Percentiles rank a stretch among this genome's conserved stretches.
Evolutionary conservation across 208 protist genomes (phyloP).

Genomic region (Trichomonas vaginalis): DNA sequence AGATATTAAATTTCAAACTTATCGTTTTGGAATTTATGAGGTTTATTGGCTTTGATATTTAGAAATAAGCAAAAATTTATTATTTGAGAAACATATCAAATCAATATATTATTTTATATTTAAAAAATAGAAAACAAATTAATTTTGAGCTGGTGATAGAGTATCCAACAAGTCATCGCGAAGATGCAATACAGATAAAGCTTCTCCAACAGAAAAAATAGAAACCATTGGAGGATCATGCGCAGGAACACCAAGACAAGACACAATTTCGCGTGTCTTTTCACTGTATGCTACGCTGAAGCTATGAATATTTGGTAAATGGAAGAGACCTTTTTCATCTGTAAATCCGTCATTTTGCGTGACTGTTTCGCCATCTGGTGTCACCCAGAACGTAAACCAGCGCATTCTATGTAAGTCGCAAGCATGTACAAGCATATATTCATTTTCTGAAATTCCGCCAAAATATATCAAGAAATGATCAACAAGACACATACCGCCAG

Average conservation of each 20-base stretch:
- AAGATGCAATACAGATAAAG: not conserved
- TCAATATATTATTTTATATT: too few relatives aligned
- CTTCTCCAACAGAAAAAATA: not conserved
- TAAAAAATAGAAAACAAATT: not conserved
- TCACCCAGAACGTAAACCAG: not conserved
- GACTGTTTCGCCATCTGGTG: not conserved
- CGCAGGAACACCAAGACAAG: not conserved
- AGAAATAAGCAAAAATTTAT: too few relatives aligned
- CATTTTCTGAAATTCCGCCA: not conserved
- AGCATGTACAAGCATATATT: not conserved
- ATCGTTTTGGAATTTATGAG: too few relatives aligned
- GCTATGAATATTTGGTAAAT: not conserved
- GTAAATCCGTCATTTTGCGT: not conserved
- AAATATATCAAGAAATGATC: not conserved
- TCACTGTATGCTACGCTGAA: not conserved
- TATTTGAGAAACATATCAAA: too few relatives aligned
- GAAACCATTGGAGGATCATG: not conserved
- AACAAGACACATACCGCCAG: not conserved
- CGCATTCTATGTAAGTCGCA: not conserved
- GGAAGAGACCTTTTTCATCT: not conserved
- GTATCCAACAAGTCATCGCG: not conserved
- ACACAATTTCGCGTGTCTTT: not conserved
- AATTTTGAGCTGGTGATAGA: not conserved
- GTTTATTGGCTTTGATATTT: too few relatives aligned
- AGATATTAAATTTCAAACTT: too few relatives aligned